Evolutionary conservation across 306 rosid genomes (phyloP).

Genomic region (Senna siamea): DNA sequence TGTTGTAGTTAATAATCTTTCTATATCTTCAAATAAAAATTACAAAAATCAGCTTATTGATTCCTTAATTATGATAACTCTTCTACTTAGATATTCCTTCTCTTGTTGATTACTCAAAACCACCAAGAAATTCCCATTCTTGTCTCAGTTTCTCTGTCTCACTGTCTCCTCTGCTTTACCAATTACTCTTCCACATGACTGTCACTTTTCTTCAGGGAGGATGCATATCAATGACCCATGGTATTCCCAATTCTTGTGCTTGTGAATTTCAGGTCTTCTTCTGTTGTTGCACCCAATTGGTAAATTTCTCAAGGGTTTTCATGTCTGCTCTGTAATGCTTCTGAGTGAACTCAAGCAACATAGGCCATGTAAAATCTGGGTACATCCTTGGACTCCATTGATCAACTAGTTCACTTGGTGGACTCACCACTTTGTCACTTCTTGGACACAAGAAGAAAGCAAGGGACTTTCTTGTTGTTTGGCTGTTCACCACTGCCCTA

Average conservation of each 20-base stretch:
- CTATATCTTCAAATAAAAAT: constrained; percentile 45
- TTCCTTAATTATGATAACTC: constrained; percentile 42
- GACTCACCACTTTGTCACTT: constrained; percentile 79
- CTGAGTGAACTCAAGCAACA: constrained; percentile 85
- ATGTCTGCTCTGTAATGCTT: constrained; percentile 92
- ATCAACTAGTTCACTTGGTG: constrained; percentile 84
- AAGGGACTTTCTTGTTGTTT: constrained; percentile 79
- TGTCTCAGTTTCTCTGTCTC: no score
- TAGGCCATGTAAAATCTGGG: constrained; percentile 98
- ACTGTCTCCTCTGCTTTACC: constrained; percentile 24
- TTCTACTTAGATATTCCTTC: constrained; percentile 36
- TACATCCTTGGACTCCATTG: constrained; percentile 58
- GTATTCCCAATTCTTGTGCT: constrained; percentile 1
- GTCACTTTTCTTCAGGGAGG: constrained; percentile 26
- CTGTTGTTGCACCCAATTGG: constrained; percentile 62
- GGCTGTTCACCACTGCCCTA: constrained; percentile 93
- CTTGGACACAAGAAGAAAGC: constrained; percentile 94
- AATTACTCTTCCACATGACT: constrained; percentile 21
- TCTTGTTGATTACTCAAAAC: constrained; percentile 51
- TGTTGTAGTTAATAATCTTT: constrained; percentile 35
- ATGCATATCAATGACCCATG: constrained; percentile 24
- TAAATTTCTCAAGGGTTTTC: constrained; percentile 79
- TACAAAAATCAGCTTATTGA: constrained; percentile 57
- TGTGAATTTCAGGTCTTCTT: no score
- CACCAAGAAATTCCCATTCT: constrained; percentile 46